Evolutionary conservation across 257 asterid species (phyloP), one percentile per base, ranked within the genome.

Genomic region (Oldenlandia corymbosa): DNA sequence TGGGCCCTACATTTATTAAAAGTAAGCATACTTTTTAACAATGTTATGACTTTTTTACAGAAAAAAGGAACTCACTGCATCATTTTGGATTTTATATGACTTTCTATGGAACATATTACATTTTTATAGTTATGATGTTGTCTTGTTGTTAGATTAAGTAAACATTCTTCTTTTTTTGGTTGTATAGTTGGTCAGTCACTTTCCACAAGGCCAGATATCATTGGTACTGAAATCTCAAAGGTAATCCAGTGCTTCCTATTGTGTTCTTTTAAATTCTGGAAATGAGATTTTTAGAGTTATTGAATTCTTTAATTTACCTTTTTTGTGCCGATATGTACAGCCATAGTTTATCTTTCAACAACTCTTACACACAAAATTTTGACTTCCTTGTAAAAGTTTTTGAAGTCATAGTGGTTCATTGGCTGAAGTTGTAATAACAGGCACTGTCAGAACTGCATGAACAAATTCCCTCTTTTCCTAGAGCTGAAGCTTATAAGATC

Each of bases 1-100:
- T 92, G 85, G 99, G 99, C 28, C 99, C 99, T 54, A 85, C 99
- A 72, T 92, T 92, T 80, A 85, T 92, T 62, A 92, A 92, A 88
- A 84, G 99, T 89, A 78, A 75, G 74, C 64, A 34, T 34, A 5
- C 51, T 27, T n/a, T n/a, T n/a, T n/a, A n/a, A n/a, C n/a, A n/a
- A n/a, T n/a, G n/a, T n/a, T n/a, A n/a, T n/a, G n/a, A n/a, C n/a
- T n/a, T n/a, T n/a, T n/a, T n/a, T n/a, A n/a, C n/a, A n/a, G n/a
- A n/a, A n/a, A n/a, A n/a, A n/a, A n/a, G n/a, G n/a, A n/a, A n/a
- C n/a, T n/a, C n/a, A n/a, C n/a, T 54, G 21, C 17, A 5, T 11
- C 45, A 32, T 32, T 26, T 10, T 46, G 18, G 24, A 46, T 46
- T 49, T 47, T n/a, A 1, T 14, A 9, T 20, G 37, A 47, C 57